Evolutionary conservation across 1,284 basidiomycete genomes (phyloP).

Genomic region (Heterobasidion annosum): DNA sequence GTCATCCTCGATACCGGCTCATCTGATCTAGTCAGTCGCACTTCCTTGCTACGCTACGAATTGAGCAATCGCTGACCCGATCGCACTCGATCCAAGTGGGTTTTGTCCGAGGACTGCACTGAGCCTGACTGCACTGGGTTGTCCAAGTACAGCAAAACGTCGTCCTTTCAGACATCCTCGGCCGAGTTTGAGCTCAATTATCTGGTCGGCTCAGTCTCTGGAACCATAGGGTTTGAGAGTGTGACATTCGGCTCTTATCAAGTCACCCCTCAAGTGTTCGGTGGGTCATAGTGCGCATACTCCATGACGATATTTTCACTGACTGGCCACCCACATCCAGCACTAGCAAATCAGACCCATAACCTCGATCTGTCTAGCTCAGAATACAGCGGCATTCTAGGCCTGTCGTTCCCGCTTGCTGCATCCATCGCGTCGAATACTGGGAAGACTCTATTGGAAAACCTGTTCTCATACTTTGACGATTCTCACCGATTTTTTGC

Average conservation of each 20-base stretch:
- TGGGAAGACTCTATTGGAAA: constrained; percentile 39
- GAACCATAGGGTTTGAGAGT: constrained; percentile 32
- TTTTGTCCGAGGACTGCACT: constrained; percentile 25
- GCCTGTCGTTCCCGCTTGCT: constrained; percentile 39
- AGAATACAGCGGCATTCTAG: constrained; percentile 50
- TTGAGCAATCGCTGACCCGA: neutral
- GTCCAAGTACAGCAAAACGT: constrained; percentile 20
- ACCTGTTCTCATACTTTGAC: constrained; percentile 34
- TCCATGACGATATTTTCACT: neutral
- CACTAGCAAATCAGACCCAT: constrained; percentile 34
- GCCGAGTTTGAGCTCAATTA: constrained; percentile 32
- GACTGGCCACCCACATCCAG: constrained; percentile 19
- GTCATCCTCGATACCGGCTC: constrained; percentile 52
- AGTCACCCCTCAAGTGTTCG: constrained; percentile 30
- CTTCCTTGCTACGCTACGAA: neutral
- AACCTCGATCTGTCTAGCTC: constrained; percentile 35
- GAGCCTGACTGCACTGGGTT: constrained; percentile 21
- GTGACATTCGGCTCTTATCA: constrained; percentile 34
- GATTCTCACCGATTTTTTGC: constrained; percentile 39
- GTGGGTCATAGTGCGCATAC: constrained; percentile 15
- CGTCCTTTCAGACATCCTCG: constrained; percentile 22
- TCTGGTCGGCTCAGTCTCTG: constrained; percentile 37
- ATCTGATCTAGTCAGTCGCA: constrained; percentile 32
- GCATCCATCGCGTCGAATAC: constrained; percentile 35
- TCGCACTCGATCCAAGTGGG: constrained; percentile 19